Base-by-base conservation (phyloP, 2,329 filamentous ascomycete species). In the Blumeria hordei region DNA sequence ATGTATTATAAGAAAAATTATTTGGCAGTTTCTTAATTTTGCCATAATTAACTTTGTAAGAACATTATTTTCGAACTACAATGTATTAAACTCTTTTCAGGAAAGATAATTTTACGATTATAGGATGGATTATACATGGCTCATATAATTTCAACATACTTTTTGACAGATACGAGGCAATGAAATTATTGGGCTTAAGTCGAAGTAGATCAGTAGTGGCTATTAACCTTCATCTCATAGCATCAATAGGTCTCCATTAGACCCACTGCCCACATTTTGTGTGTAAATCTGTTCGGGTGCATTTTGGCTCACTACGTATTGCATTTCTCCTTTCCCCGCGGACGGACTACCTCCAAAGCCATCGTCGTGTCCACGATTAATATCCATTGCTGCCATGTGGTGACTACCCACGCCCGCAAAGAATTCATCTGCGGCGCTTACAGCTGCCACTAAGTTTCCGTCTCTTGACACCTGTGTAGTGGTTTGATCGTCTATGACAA, bases 341-440 rank as follows among this genome's bases (percentile, higher is more conserved):
- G 58, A 59, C 4, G 65, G 64, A 55, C 62, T 64, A 52, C 77
- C 78, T 18, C 78, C 79, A 64, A 81, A 82, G 12, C 77, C 77
- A 60, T 81, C 81, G 49, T 79, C 72, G 55, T 74, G 72, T 50
- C 65, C 70, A 60, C 65, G 70, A 60, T 78, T 75, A 56, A 88
- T 72, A 56, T 75, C 74, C 76, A 88, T 78, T 14, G 77, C 74
- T 4, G 77, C 78, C 81, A 88, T 84, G 65, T 85, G 81, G 65
- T 81, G 77, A 57, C 71, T 77, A 1, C 81, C 80, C n/a, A 88
- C 73, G 47, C 80, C 83, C 14, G 84, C 81, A 68, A 95, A 96
- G 68, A 94, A 95, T 14, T 82, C 79, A 64, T 95, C 90, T 9
- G 88, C 90, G 55, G 92, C 88, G 63, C 75, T 84, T 37, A 93